These are phyloP conservation scores for Lasiodiplodia gonubiensis DNA, from an alignment of 2,329 filamentous ascomycete species.

Conservation along the genomic window DNA sequence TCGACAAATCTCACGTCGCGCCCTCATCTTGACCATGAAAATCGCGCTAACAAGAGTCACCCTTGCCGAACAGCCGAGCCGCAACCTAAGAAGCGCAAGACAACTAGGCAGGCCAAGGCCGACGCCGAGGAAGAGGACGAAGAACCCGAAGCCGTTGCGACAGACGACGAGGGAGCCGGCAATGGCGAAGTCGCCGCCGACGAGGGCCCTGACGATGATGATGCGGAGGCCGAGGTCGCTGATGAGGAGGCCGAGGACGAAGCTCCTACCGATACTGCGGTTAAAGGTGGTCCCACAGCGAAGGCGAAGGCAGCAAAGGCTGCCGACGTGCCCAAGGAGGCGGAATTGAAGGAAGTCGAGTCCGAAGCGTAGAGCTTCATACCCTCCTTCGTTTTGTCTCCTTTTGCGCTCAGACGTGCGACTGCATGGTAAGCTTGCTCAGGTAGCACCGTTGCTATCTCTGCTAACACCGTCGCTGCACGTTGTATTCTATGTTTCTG, in stretches of 20 bases:
- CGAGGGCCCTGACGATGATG: slow-evolving; percentile 30
- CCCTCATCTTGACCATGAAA: not conserved
- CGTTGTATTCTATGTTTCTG: slow-evolving; percentile 21
- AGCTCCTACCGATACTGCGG: slow-evolving; percentile 36
- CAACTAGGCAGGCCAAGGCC: slow-evolving; percentile 32
- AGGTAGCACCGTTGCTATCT: not conserved
- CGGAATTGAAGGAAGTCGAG: slow-evolving; percentile 39
- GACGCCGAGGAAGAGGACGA: slow-evolving; percentile 31
- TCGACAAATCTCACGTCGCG: not conserved
- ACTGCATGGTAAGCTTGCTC: not conserved
- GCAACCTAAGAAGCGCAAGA: slow-evolving; percentile 40
- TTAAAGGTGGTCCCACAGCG: slow-evolving; percentile 38
- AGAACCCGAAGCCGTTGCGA: slow-evolving; percentile 30
- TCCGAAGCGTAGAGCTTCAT: slow-evolving; percentile 32
- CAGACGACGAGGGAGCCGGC: slow-evolving; percentile 34
- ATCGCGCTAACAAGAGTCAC: not conserved
- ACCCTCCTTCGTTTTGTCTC: not conserved
- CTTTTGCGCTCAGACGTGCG: no score
- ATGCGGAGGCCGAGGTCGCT: slow-evolving; percentile 29
- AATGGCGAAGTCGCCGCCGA: slow-evolving; percentile 35
- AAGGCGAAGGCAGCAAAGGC: slow-evolving; percentile 39
- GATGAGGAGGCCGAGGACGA: slow-evolving; percentile 35
- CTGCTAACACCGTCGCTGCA: not conserved
- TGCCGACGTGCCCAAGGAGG: slow-evolving; percentile 39
- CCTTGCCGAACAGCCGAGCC: slow-evolving; percentile 31